phyloP scores from a whole-genome alignment of 1,284 basidiomycete genomes.

The Volvariella volvacea region DNA sequence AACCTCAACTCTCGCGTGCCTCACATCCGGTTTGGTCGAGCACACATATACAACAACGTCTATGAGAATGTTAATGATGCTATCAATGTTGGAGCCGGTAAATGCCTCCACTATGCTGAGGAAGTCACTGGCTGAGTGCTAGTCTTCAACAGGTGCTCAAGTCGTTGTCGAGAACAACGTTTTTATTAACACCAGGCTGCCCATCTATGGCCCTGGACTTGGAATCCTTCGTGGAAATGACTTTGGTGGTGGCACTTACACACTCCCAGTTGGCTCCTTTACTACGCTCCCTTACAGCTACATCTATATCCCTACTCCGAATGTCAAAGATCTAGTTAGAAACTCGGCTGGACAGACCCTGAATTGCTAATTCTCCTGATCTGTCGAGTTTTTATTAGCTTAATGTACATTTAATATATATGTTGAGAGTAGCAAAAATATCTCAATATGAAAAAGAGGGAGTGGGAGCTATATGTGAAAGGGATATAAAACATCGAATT shows the following conservation, averaged over 20 bases:
- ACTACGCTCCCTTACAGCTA: constrained; percentile 30
- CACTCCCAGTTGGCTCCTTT: constrained; percentile 29
- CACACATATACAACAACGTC: constrained; percentile 41
- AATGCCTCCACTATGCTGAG: too few species aligned
- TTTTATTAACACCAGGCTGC: constrained; percentile 18
- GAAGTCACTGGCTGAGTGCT: too few species aligned
- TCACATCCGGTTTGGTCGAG: constrained; percentile 36
- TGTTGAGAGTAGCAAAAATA: too few species aligned
- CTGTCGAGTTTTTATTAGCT: too few species aligned
- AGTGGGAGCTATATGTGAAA: too few species aligned
- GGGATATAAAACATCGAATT: too few species aligned
- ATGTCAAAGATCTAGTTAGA: constrained; percentile 23
- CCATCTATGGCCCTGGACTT: constrained; percentile 36
- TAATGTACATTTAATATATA: too few species aligned
- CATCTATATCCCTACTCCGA: constrained; percentile 19
- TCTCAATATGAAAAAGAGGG: too few species aligned
- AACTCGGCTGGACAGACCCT: constrained; percentile 31
- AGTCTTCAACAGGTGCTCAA: constrained; percentile 36
- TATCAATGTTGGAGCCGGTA: constrained; percentile 42
- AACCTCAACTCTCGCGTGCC: constrained; percentile 33
- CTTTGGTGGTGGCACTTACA: constrained; percentile 24
- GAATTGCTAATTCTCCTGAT: constrained; percentile 30
- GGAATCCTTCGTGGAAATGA: constrained; percentile 28
- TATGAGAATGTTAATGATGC: constrained; percentile 39
- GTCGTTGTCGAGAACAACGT: constrained; percentile 42